Base-by-base conservation (phyloP, 192 early-diverging fungal genomes). In the Lunasporangiospora selenospora region DNA sequence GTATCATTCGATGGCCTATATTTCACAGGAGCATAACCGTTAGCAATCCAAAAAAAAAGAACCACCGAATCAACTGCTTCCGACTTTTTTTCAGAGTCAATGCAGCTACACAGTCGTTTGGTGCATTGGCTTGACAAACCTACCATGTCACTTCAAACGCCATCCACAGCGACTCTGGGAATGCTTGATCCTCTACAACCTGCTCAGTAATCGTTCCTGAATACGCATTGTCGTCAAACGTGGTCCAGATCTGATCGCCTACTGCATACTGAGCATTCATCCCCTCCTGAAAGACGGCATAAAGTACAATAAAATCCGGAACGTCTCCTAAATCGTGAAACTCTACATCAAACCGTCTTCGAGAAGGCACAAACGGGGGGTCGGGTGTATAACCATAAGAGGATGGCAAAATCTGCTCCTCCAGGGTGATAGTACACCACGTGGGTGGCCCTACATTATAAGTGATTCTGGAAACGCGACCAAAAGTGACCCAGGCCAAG, bases 401-500 rank as follows among this genome's bases (percentile, higher is more conserved):
- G 2, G 69, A 73, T 2, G 59, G 51, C 1, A 85, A 60, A 21
- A 80, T 65, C 10, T 81, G 80, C 6, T 81, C 78, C 19, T 85
- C 60, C 18, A 81, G 79, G 23, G 73, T 77, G 19, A 75, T 44
- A 23, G 75, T 80, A 59, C 90, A 92, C 64, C 78, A 88, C 0
- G 87, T 80, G 3, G 89, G 90, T 8, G 89, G 90, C 0, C 90
- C 90, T 9, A 90, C 87, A 7, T 77, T 67, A 75, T 88, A 92
- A 23, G 75, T 70, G 52, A 87, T 69, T 23, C 76, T 62, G 2
- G 71, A 67, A 1, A 92, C 83, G 18, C 77, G 78, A 9, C 81
- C 87, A 78, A 87, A 90, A 4, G 77, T 80, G 0, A 85, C 80
- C 44, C 69, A 73, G 6, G 60, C 54, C 19, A 73, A 21, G 2